Evolutionary conservation across 192 early-diverging fungal species (phyloP), one percentile per base, ranked within the genome.

Genomic region (Gonapodya prolifera): DNA sequence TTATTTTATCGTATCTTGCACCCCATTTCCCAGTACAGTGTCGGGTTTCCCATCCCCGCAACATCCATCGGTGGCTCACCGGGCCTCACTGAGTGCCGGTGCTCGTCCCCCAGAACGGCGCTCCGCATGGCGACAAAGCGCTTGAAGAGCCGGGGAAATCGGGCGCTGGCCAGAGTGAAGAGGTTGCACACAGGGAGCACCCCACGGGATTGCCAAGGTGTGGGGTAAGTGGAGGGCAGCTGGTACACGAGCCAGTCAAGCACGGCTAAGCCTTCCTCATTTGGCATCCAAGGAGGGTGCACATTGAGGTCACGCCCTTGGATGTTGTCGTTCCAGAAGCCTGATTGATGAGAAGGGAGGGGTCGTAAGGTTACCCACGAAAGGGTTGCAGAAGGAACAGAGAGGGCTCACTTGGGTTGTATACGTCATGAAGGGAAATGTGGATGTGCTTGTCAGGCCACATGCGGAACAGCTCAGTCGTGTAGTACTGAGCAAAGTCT

Each of bases 191-290:
- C 18, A 30, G 71, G 71, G 71, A 30, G 32, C 28, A 32, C 32
- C 8, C 71, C 71, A 29, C 32, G 28, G 28, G 28, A 18, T 18
- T 32, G 71, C 28, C 28, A 32, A 29, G 71, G 71, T 2, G 32
- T 18, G 71, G 71, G 71, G 71, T 16, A 18, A 8, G 71, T 73
- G 71, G 71, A 30, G 71, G 71, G 71, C 8, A 73, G 71, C 8
- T 73, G 71, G 71, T 73, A 73, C 28, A 32, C 71, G 71, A 73
- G 18, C 28, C 32, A 32, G 71, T 73, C 71, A 13, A 73, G 71
- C 28, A 73, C 28, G 28, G 32, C 28, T 2, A 73, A 29, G 71
- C 28, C 71, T 32, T 73, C 71, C 29, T 73, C 71, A 29, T 73
- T 73, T 2, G 71, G 71, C 71, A 73, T 73, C 71, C 71, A 73